These are phyloP conservation scores for Turnera subulata DNA, from an alignment of 345 rosid genomes.

Conservation along the genomic window DNA sequence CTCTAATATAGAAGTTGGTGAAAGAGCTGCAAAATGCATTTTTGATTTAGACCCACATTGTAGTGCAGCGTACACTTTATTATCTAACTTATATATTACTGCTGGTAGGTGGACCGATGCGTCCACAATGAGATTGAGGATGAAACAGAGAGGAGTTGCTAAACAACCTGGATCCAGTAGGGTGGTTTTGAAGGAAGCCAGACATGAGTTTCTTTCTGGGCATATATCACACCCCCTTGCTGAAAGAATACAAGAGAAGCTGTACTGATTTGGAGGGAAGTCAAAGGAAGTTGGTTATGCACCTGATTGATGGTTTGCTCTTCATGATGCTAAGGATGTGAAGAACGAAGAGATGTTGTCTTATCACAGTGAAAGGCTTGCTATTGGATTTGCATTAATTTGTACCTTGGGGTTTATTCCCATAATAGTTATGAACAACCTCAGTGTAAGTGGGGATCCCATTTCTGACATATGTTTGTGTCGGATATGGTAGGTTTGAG, in stretches of 20 bases:
- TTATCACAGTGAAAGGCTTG: constrained; percentile 68
- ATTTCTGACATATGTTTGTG: constrained; percentile 51
- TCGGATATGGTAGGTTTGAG: constrained; percentile 41
- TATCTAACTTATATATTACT: constrained; percentile 66
- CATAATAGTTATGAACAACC: constrained; percentile 68
- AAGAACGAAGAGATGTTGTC: constrained; percentile 63
- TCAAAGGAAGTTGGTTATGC: constrained; percentile 53
- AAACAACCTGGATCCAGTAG: constrained; percentile 66
- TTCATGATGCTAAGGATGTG: constrained; percentile 71
- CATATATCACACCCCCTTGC: constrained; percentile 49
- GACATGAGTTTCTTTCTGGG: constrained; percentile 53
- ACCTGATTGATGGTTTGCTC: constrained; percentile 48
- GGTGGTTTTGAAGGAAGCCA: constrained; percentile 47
- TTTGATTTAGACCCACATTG: constrained; percentile 49
- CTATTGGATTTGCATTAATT: constrained; percentile 50
- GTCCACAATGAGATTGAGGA: constrained; percentile 47
- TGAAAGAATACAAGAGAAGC: constrained; percentile 36
- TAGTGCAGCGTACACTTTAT: constrained; percentile 52
- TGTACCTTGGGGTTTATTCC: constrained; percentile 39
- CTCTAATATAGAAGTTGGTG: constrained; percentile 48
- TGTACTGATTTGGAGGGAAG: constrained; percentile 56
- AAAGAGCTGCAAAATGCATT: constrained; percentile 51
- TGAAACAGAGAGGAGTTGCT: constrained; percentile 48
- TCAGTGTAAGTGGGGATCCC: constrained; percentile 71
- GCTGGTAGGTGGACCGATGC: constrained; percentile 58